Evolutionary conservation across 202 grass and related monocot species (phyloP), one percentile per base, ranked within the genome.

Genomic region (Saccharum hybrid): DNA sequence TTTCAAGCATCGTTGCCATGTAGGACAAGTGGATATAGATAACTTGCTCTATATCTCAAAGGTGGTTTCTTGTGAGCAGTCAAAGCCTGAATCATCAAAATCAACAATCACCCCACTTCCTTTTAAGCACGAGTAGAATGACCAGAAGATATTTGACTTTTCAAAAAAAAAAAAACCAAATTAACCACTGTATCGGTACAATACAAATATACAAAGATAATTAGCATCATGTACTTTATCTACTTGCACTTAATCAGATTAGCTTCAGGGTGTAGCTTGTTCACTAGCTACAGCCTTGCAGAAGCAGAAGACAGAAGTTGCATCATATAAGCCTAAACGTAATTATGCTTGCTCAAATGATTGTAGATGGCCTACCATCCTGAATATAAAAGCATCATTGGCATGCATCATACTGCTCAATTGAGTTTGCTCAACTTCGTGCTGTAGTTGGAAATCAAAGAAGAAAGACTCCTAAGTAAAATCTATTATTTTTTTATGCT

Each of bases 1-100:
- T 85, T 92, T 81, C 68, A 84, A 71, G 81, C 73, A 71, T 73
- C 78, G 38, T 68, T 85, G 67, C 81, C 87, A 59, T 82, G 84
- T 22, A 87, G 61, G 57, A 82, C 84, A 31, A 78, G 26, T 72
- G 75, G 37, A 92, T 72, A 81, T 89, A 92, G 26, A 87, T 60
- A 68, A 40, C 18, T 89, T 89, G 21, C 68, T 57, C 11, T 42
- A 41, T 28, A 90, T 41, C 3, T 88, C 81, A 75, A 77, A 82
- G 60, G 81, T 73, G 52, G 74, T 73, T 41, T 37, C 78, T 64
- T 87, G 57, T 28, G 87, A 78, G 76, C 52, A 89, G 57, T 66
- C 23, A 33, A 87, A 46, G 39, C 90, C 81, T 89, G 66, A 23
- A 38, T 52, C 61, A 28, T 75, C 18, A 54, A 18, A 19, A 66